These are phyloP conservation scores for Paecilomyces formosus DNA, from an alignment of 2,329 filamentous ascomycete genomes.

Conservation along the genomic window DNA sequence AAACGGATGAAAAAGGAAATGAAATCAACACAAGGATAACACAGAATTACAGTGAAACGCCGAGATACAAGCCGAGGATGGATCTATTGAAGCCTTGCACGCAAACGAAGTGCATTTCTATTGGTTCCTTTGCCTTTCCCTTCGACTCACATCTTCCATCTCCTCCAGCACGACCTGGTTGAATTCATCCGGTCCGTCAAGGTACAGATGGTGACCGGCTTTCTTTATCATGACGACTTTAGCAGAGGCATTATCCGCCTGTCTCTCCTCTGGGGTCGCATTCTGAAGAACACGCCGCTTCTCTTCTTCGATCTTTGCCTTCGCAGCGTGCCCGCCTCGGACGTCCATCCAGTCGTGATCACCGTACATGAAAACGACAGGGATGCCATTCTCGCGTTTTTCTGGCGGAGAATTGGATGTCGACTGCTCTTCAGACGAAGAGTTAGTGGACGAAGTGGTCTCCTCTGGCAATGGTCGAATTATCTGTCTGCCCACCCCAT, in stretches of 20 bases:
- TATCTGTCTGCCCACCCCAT: constrained; percentile 72
- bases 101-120: not conserved
- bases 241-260: constrained; percentile 67
- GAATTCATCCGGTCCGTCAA: constrained; percentile 64
- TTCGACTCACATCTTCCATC: constrained; percentile 53
- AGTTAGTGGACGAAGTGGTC: constrained; percentile 4
- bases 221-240: constrained; percentile 72
- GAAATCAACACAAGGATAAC: not conserved
- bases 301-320: constrained; percentile 68
- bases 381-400: constrained; percentile 58
- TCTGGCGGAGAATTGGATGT: constrained; percentile 23
- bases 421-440: constrained; percentile 5
- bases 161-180: constrained; percentile 58
- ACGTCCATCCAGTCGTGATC: constrained; percentile 99
- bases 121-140: constrained; percentile 14
- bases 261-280: constrained; percentile 59
- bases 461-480: constrained; percentile 22
- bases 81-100: not conserved
- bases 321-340: constrained; percentile 70
- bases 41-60: not conserved
- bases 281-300: constrained; percentile 52
- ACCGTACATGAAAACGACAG: constrained; percentile 90
- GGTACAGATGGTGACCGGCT: constrained; percentile 65
- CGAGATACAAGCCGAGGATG: not conserved
- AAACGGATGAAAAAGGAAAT: not conserved